phyloP scores from a whole-genome alignment of 1,284 basidiomycete species.

The Phylloboletellus chloephorus region DNA sequence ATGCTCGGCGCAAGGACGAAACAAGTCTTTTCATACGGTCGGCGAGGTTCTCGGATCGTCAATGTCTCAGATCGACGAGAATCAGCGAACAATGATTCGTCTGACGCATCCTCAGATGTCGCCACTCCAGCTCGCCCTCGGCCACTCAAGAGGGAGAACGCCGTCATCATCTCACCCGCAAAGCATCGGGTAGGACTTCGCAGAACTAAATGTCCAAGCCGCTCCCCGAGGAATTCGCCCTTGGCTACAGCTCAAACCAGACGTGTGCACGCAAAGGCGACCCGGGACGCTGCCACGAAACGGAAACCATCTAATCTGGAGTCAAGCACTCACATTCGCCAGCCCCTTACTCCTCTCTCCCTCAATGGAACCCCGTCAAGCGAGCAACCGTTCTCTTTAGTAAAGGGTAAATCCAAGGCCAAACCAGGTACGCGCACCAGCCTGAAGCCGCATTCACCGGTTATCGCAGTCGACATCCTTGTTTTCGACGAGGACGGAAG shows the following conservation, averaged over 20 bases:
- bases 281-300: slow-evolving; percentile 8
- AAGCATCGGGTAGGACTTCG: slow-evolving; percentile 11
- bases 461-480: slow-evolving; percentile 61
- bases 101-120: slow-evolving; percentile 12
- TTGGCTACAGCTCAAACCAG: slow-evolving; percentile 14
- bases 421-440: slow-evolving; percentile 32
- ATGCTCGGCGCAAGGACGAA: slow-evolving; percentile 60
- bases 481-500: slow-evolving; percentile 55
- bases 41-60: slow-evolving; percentile 59
- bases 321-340: slow-evolving; percentile 15
- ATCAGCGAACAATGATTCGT: slow-evolving; percentile 13
- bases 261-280: slow-evolving; percentile 9
- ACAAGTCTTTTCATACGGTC: slow-evolving; percentile 65
- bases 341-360: slow-evolving; percentile 31
- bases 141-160: slow-evolving; percentile 24
- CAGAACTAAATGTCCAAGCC: slow-evolving; percentile 11
- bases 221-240: slow-evolving; percentile 18
- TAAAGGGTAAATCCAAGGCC: slow-evolving; percentile 28
- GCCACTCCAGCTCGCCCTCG: slow-evolving; percentile 6
- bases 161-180: slow-evolving; percentile 22
- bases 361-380: slow-evolving; percentile 15
- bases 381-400: slow-evolving; percentile 1
- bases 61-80: slow-evolving; percentile 39
- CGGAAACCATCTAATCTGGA: slow-evolving; percentile 14
- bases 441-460: slow-evolving; percentile 39